A percentile compares a stretch with the other conserved stretches of the same genome.
These are phyloP conservation scores for Botrytis elliptica DNA, from an alignment of 2,329 filamentous ascomycete species.

Conservation along the genomic window DNA sequence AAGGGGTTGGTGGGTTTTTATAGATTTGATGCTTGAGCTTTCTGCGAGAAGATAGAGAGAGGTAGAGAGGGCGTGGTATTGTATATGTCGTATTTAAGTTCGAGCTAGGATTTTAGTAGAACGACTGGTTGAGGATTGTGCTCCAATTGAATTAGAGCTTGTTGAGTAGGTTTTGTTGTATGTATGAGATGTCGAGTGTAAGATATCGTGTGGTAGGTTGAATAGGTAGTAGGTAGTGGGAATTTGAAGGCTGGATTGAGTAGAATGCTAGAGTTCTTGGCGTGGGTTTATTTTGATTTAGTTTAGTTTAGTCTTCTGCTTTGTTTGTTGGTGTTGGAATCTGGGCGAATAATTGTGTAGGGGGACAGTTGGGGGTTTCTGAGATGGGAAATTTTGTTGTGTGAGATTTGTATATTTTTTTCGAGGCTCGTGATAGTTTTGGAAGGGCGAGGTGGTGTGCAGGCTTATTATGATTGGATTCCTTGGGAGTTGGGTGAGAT, in stretches of 20 bases:
- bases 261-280: not conserved
- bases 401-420: not conserved
- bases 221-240: not conserved
- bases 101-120: too few relatives aligned
- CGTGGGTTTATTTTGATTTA: not conserved
- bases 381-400: not conserved
- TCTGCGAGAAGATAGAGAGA: too few relatives aligned
- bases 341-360: not conserved
- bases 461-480: not conserved
- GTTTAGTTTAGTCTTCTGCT: not conserved
- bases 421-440: not conserved
- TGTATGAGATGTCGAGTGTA: not conserved
- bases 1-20: too few relatives aligned
- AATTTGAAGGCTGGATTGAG: not conserved
- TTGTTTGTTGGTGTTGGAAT: not conserved
- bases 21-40: too few relatives aligned
- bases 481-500: not conserved
- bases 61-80: too few relatives aligned
- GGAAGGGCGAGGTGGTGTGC: too few relatives aligned
- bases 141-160: not conserved
- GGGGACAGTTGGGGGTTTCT: too few relatives aligned
- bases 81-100: too few relatives aligned
- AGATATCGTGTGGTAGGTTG: not conserved
- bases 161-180: not conserved
- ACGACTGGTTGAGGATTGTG: accelerated